Evolutionary conservation across 495 filamentous ascomycete genomes (phyloP), one percentile per base, ranked within the genome.

Genomic region (Trichoderma reesei): DNA sequence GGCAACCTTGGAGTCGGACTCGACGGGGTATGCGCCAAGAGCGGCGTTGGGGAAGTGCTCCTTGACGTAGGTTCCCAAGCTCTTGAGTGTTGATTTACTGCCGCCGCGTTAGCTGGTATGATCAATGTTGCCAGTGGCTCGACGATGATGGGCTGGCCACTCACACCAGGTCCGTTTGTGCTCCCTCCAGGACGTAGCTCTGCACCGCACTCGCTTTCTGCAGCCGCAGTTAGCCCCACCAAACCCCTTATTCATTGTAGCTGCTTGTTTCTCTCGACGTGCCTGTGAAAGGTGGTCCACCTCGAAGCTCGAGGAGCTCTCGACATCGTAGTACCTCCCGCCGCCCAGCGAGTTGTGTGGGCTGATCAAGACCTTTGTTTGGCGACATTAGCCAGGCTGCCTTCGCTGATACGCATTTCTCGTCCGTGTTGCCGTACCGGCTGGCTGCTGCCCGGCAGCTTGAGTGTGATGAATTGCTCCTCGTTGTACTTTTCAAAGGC

Each of bases 401-500:
- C 11, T 5, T 63, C 18, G n/a, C 18, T 42, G 3, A n/a, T 3
- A 33, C 11, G 34, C 59, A 37, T 65, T 63, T 26, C 61, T 4
- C 26, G n/a, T n/a, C n/a, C 18, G n/a, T 48, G 51, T 70, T 79
- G 60, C 64, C 51, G 51, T 56, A 91, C 89, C 76, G 82, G 79
- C 73, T 94, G 84, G 72, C 86, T 91, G 63, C 88, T 82, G 11
- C 91, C 91, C 5, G 94, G 94, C 14, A 98, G 84, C 79, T 96
- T 96, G 62, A 89, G 86, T 9, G 90, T 90, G 37, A 85, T 75
- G 72, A 97, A 88, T 74, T 99, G 95, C 74, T 90, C 88, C 74
- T 97, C 92, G 71, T 96, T 98, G 83, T 99, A 97, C 74, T 88
- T 89, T 76, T 92, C 82, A 76, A 97, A 94, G 0, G 94, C 92